phyloP scores from a whole-genome alignment of 495 filamentous ascomycete genomes.

The Aspergillus avenaceus region DNA sequence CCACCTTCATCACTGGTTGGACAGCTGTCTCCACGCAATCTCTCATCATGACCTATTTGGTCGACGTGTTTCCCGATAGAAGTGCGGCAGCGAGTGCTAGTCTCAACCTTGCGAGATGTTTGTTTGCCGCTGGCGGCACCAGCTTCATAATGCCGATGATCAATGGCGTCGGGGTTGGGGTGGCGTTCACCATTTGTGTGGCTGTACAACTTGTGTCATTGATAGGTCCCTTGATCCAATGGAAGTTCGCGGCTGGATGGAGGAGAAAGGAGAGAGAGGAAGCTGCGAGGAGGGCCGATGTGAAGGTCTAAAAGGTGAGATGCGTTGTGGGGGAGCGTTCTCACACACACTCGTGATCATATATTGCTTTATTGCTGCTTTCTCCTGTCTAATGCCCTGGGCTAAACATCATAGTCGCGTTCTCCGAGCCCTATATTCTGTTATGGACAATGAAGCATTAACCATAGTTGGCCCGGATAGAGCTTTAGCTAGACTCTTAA shows the following conservation, averaged over 20 bases:
- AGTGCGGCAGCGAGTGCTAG: conserved; percentile 63
- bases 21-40: conserved; percentile 45
- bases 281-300: too few relatives aligned
- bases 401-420: too few relatives aligned
- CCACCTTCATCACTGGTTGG: conserved; percentile 56
- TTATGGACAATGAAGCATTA: too few relatives aligned
- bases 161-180: conserved; percentile 50
- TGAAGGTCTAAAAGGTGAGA: too few relatives aligned
- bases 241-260: conserved; percentile 34
- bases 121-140: conserved; percentile 60
- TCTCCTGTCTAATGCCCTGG: too few relatives aligned
- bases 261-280: conserved; percentile 21
- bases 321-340: too few relatives aligned
- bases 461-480: too few relatives aligned
- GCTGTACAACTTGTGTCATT: conserved; percentile 33
- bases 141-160: conserved; percentile 62
- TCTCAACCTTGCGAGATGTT: conserved; percentile 62
- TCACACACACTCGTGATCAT: too few relatives aligned
- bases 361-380: too few relatives aligned
- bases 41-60: conserved; percentile 43
- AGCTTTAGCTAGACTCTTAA: too few relatives aligned
- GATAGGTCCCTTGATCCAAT: conserved; percentile 35
- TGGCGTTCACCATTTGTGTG: conserved; percentile 34
- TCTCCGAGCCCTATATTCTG: too few relatives aligned
- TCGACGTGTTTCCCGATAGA: conserved; percentile 57